A percentile compares a stretch with the other conserved stretches of the same genome.
Evolutionary conservation across 1,139 yeast species (phyloP).

Genomic region (Debaryomyces sp.): DNA sequence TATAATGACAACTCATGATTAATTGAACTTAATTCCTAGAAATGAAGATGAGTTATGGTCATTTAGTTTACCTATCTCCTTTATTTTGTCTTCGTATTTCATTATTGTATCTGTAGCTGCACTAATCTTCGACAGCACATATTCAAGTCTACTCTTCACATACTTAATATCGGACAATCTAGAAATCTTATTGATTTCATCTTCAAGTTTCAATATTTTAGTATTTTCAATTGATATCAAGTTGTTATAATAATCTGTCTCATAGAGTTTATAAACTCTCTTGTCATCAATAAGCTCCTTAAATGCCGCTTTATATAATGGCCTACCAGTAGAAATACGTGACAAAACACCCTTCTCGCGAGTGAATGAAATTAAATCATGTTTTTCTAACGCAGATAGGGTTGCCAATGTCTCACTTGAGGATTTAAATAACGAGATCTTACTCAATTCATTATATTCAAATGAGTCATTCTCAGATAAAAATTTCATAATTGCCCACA

Average conservation of each 20-base stretch:
- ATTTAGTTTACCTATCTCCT: constrained; percentile 17
- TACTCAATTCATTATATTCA: constrained; percentile 53
- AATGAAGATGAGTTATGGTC: constrained; percentile 9
- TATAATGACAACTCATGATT: not conserved
- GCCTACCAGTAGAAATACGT: constrained; percentile 76
- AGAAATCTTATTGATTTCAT: constrained; percentile 65
- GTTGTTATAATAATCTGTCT: constrained; percentile 58
- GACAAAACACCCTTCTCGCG: constrained; percentile 76
- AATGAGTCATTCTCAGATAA: constrained; percentile 54
- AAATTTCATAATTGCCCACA: constrained; percentile 78
- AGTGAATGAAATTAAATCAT: constrained; percentile 69
- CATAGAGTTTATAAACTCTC: constrained; percentile 61
- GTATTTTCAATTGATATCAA: constrained; percentile 62
- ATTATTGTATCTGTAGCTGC: constrained; percentile 53
- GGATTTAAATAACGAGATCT: constrained; percentile 66
- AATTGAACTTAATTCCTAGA: constrained; percentile 14
- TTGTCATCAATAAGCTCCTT: constrained; percentile 59
- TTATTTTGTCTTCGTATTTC: constrained; percentile 36
- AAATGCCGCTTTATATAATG: constrained; percentile 83
- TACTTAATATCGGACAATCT: constrained; percentile 49
- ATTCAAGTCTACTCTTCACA: constrained; percentile 63
- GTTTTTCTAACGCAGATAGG: constrained; percentile 72
- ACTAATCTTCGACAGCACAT: constrained; percentile 66
- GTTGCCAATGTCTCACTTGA: constrained; percentile 52
- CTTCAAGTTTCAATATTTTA: constrained; percentile 67